Conservation (phyloP, 441 rosid genomes). For the Jatropha multifida region DNA sequence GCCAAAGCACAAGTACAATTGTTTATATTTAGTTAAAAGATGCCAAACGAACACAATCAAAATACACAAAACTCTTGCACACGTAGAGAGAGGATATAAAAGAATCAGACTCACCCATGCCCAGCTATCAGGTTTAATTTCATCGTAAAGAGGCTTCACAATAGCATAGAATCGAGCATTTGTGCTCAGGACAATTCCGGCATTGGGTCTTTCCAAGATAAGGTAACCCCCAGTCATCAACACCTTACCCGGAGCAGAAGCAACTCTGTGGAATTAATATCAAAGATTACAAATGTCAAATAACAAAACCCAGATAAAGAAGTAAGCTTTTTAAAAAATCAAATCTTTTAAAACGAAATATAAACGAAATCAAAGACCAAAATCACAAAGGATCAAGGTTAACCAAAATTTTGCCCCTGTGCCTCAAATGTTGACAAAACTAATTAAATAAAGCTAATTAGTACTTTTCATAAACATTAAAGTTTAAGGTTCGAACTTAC, state of each 20-base stretch:
- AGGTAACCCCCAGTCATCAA: constrained; percentile 96
- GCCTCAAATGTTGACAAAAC: background rate
- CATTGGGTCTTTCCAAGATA: constrained; percentile 86
- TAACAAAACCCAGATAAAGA: background rate
- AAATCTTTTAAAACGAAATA: background rate
- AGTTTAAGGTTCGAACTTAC: constrained; percentile 15
- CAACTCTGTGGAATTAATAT: constrained; percentile 48
- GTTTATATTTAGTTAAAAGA: background rate
- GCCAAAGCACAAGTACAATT: background rate
- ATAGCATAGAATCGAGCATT: constrained; percentile 89
- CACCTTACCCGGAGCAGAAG: constrained; percentile 98
- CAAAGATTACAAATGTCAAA: background rate
- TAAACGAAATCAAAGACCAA: background rate
- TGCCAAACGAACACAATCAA: background rate
- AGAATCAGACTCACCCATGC: constrained; percentile 61
- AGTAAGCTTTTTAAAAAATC: background rate
- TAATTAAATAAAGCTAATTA: background rate
- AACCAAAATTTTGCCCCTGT: background rate
- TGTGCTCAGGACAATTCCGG: constrained; percentile 83
- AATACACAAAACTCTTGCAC: background rate
- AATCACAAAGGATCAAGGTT: background rate
- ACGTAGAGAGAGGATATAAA: constrained; percentile 2
- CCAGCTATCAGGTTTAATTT: constrained; percentile 73
- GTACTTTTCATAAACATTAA: background rate
- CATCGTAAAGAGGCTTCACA: constrained; percentile 68